phyloP scores from a whole-genome alignment of 805 yeast species.

The Starmerella vaccinii region DNA sequence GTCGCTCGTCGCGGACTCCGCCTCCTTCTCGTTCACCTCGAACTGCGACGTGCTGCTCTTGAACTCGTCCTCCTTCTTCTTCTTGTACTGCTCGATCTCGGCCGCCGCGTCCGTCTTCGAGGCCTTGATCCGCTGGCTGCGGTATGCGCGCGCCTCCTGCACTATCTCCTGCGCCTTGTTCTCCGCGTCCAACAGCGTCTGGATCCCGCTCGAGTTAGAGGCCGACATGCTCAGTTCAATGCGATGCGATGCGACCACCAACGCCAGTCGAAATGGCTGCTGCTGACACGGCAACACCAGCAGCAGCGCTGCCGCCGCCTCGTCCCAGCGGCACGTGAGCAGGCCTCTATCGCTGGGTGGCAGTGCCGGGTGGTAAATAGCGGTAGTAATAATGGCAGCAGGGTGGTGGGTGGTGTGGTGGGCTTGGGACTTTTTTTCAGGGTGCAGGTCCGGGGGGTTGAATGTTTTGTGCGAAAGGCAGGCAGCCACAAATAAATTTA shows the following conservation, averaged over 20 bases:
- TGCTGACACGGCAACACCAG: too few species aligned
- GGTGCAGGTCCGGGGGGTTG: too few species aligned
- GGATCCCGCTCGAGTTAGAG: constrained; percentile 48
- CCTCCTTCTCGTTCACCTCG: constrained; percentile 62
- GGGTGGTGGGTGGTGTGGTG: too few species aligned
- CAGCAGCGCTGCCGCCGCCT: too few species aligned
- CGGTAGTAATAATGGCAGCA: too few species aligned
- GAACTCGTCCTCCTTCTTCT: constrained; percentile 73
- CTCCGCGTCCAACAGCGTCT: constrained; percentile 73
- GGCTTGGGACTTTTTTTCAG: background rate
- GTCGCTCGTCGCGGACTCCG: constrained; percentile 68
- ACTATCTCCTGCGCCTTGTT: constrained; percentile 96
- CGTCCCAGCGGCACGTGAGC: too few species aligned
- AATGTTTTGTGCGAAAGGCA: too few species aligned
- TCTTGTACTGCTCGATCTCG: constrained; percentile 80
- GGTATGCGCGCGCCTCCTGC: constrained; percentile 61
- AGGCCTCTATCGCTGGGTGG: too few species aligned
- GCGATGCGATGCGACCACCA: too few species aligned
- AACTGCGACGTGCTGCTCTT: constrained; percentile 60
- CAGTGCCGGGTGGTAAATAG: too few species aligned
- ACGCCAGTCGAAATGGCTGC: too few species aligned
- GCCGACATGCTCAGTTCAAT: constrained; percentile 31
- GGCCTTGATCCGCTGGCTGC: constrained; percentile 79
- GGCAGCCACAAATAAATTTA: background rate
- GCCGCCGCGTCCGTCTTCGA: constrained; percentile 87